Base-by-base conservation (phyloP, 306 rosid species). In the Rosa multiflora region DNA sequence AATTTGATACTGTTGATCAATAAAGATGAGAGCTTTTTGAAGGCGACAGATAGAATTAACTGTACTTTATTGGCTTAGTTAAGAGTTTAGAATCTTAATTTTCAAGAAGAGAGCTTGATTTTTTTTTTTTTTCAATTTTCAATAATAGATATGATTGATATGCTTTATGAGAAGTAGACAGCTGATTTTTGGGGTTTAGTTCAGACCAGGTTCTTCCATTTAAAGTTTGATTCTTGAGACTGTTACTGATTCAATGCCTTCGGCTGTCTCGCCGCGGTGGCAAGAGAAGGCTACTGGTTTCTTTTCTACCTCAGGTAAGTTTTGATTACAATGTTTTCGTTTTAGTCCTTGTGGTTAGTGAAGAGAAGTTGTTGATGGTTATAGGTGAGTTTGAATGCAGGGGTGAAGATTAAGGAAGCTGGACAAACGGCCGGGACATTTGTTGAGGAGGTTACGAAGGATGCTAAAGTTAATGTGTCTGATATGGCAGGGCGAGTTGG, bases 361-460 rank as follows among this genome's bases (percentile, higher is more conserved):
- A 7, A 17, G 29, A 15, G 39, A 11, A 44, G 6, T 44, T 64
- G 74, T 72, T 73, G 51, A 5, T 55, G 59, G 74, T 72, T 71
- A 58, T 53, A 85, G 66, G 58, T 76, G 7, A 8, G 35, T 83
- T 64, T 84, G 67, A 53, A 51, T 86, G 84, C 74, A 95, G 98
- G 97, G 79, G 93, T 84, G 66, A 95, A 95, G 87, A 84, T 95
- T 79, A 93, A 90, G 83, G 92, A 91, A 83, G 99, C 99, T 17
- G 90, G 90, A 80, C 92, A 94, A 59, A 86, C 97, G 6, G 98
- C 98, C 0, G 98, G 99, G 74, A 83, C 91, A 18, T 95, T 93
- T 78, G 99, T 95, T 53, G 99, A 89, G 7, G 98, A 88, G 77
- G 97, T 88, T 55, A 91, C 99, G 0, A 95, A 91, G 81, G 99